Evolutionary conservation across 2,329 filamentous ascomycete genomes (phyloP), one percentile per base, ranked within the genome.

Genomic region (Hymenoscyphus albidus): DNA sequence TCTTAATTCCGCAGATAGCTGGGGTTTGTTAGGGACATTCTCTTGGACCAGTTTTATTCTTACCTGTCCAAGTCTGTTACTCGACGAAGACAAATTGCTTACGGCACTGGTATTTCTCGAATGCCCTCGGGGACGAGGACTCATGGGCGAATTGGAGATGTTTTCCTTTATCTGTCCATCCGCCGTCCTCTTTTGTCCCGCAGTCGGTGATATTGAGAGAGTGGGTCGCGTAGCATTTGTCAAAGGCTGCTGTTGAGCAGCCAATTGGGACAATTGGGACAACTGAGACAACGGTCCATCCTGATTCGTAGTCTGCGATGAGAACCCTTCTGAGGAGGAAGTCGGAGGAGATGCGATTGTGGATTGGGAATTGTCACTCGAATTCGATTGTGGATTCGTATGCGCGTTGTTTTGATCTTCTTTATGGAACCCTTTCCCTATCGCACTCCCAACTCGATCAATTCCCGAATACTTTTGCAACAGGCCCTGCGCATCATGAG

Each of bases 31-130:
- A 74, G 70, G 61, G 38, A 22, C 44, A n/a, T 48, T 61, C 48
- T 59, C 42, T 9, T 27, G 58, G 63, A 44, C 10, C 27, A 32
- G 59, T 38, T n/a, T 31, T 55, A 57, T 44, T 59, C 65, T 63
- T 82, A 95, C 90, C 83, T 96, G 91, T 76, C 90, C 89, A 70
- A 94, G 91, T 70, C 87, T 88, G 72, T 85, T 91, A 59, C 85
- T 71, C n/a, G 68, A 83, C 58, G 84, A 82, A 9, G 85, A 87
- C 48, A 80, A 78, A 68, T 81, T 78, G 75, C 85, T 87, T 65
- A 91, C 80, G 63, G 87, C 82, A 75, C 91, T 94, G 58, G 86
- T 86, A 67, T 87, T 92, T 72, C 91, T 84, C 35, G 88, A 89
- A 75, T 92, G 90, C 38, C 83, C 83, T 54, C 66, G 70, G 56